Evolutionary conservation across 2,329 filamentous ascomycete genomes (phyloP).

Genomic region (Biscogniauxia sp.): DNA sequence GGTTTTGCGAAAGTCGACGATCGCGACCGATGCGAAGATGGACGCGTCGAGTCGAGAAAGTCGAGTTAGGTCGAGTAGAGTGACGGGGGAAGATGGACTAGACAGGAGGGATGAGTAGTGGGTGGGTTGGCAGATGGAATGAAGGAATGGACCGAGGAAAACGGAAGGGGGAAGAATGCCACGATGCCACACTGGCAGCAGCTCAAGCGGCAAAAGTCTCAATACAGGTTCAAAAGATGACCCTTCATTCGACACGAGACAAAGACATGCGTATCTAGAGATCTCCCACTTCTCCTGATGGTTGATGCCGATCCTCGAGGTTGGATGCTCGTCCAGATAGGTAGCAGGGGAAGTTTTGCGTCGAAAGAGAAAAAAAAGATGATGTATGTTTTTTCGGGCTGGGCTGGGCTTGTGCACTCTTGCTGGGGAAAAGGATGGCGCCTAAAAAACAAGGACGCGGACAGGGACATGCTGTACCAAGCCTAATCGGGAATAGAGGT

Average conservation of each 20-base stretch:
- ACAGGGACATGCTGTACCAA: neutral
- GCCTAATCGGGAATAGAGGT: neutral
- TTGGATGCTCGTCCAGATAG: constrained; percentile 4
- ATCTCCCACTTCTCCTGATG: constrained; percentile 7
- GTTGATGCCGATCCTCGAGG: constrained; percentile 13
- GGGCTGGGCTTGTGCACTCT: neutral
- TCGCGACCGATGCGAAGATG: constrained; percentile 4
- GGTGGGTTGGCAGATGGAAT: neutral
- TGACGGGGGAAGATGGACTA: neutral
- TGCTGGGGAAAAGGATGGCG: neutral
- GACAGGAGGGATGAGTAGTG: neutral
- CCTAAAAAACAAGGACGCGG: neutral
- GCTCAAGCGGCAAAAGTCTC: constrained; percentile 11
- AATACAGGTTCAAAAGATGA: constrained; percentile 12
- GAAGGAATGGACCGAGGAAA: neutral
- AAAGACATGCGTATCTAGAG: neutral
- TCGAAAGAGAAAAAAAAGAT: constrained; percentile 1
- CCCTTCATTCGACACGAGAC: neutral
- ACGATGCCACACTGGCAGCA: constrained; percentile 8
- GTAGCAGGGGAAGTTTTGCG: constrained; percentile 12
- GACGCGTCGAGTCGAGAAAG: constrained; percentile 6
- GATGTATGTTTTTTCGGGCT: neutral
- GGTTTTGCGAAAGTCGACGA: neutral
- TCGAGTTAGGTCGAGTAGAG: neutral
- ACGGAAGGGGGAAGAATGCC: neutral